A percentile compares a stretch with the other conserved stretches of the same genome.
These are phyloP conservation scores for Alternaria gansuensis DNA, from an alignment of 2,329 filamentous ascomycete genomes.

Conservation along the genomic window DNA sequence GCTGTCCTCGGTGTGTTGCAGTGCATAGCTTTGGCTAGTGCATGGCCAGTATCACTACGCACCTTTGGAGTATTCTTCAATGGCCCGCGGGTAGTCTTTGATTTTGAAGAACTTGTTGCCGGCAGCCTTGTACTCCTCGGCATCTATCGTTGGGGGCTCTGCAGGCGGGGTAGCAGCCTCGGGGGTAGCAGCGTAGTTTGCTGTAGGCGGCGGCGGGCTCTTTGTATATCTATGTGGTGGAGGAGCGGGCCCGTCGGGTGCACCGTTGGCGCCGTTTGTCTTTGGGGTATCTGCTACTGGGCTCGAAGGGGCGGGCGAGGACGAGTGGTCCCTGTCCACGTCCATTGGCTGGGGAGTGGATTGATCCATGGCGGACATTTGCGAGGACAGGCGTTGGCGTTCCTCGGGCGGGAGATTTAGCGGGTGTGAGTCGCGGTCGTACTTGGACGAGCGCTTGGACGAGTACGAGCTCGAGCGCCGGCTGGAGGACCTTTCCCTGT, in stretches of 20 bases:
- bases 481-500: conserved; percentile 41
- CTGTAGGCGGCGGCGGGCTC: conserved; percentile 58
- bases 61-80: conserved; percentile 96
- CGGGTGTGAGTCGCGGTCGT: conserved; percentile 79
- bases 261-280: conserved; percentile 57
- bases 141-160: conserved; percentile 70
- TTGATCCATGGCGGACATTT: conserved; percentile 68
- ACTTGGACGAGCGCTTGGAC: conserved; percentile 51
- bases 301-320: conserved; percentile 64
- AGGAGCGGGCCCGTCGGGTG: conserved; percentile 68
- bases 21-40: conserved; percentile 21
- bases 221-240: conserved; percentile 72
- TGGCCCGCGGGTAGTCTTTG: conserved; percentile 85
- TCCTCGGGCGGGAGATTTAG: conserved; percentile 91
- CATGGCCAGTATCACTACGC: conserved; percentile 46
- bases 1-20: conserved; percentile 24
- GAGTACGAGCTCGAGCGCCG: conserved; percentile 46
- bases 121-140: conserved; percentile 88
- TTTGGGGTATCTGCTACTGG: conserved; percentile 59
- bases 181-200: conserved; percentile 51
- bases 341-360: conserved; percentile 73
- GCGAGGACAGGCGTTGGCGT: conserved; percentile 76
- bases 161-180: conserved; percentile 52
- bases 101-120: conserved; percentile 99
- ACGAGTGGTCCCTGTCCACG: conserved; percentile 71